Base-by-base conservation (phyloP, 768 basidiomycete genomes). In the Auricularia sp. region DNA sequence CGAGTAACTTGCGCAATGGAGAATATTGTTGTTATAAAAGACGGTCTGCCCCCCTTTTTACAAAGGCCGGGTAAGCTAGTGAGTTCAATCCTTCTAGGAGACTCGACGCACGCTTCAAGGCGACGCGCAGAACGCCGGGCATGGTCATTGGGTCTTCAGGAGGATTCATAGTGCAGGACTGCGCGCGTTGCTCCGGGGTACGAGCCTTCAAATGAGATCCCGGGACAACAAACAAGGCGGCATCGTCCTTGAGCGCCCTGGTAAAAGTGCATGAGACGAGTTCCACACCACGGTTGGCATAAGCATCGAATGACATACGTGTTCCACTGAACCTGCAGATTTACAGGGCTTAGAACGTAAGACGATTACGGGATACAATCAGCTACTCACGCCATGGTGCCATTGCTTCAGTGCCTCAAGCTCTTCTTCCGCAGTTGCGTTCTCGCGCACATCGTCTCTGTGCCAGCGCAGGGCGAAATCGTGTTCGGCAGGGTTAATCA, bases 401-500 rank as follows among this genome's bases (percentile, higher is more conserved):
- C 85, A 87, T 39, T 81, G 74, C 8, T 74, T 73, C 2, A 92
- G 80, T 3, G 84, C 84, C 11, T 74, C 71, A 1, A 71, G 72
- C 69, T 92, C 90, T 67, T 91, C 86, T 13, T 85, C 83, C n/a
- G 77, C 72, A 0, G 77, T 80, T 0, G 84, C 87, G 29, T 78
- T 76, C 69, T 85, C 85, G 35, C 73, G 76, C 4, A 92, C 80
- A 72, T 90, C 90, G 67, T 92, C 90, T 2, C 90, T 82, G 72
- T 91, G 90, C 89, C 90, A 91, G 45, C 88, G 78, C 62, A 91
- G 76, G 1, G 89, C 87, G 72, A 90, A 91, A 58, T 85, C 79
- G 66, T 86, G 84, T 3, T 73, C 69, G 10, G 77, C 64, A 0
- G 89, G 90, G 71, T 91, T 89, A 39, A 92, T 85, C 24, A 92